Conservation (phyloP, 1,284 basidiomycete genomes). For the Tetrapyrgos nigripes region DNA sequence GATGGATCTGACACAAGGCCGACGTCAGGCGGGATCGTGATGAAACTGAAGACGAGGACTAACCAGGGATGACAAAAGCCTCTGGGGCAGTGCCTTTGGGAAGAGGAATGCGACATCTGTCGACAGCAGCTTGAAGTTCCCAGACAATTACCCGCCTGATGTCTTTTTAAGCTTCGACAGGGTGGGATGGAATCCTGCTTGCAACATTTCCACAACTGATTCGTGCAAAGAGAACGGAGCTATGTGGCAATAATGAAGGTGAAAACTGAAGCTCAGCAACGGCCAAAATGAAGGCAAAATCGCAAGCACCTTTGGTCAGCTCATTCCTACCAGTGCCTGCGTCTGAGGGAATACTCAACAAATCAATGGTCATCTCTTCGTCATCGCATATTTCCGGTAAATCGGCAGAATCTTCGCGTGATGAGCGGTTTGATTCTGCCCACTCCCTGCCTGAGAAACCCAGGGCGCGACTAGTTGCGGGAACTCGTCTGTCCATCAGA, state of each 20-base stretch:
- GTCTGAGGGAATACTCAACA: too few species aligned
- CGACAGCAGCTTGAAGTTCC: constrained; percentile 52
- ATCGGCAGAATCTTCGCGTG: too few species aligned
- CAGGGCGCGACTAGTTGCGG: constrained; percentile 56
- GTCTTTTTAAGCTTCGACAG: constrained; percentile 44
- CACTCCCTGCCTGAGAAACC: constrained; percentile 53
- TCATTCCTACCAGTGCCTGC: neutral
- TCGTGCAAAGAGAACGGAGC: constrained; percentile 54
- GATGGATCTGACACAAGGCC: constrained; percentile 51
- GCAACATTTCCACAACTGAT: constrained; percentile 56
- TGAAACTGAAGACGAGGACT: constrained; percentile 4
- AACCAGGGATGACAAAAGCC: constrained; percentile 71
- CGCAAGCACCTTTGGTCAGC: constrained; percentile 38
- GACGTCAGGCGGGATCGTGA: constrained; percentile 5
- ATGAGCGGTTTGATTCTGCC: too few species aligned
- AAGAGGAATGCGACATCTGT: constrained; percentile 63
- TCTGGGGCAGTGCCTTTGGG: constrained; percentile 53
- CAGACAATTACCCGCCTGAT: constrained; percentile 50
- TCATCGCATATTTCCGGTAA: too few species aligned
- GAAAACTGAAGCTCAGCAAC: too few species aligned
- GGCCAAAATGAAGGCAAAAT: constrained; percentile 10
- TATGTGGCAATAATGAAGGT: constrained; percentile 22
- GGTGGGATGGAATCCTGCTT: constrained; percentile 66
- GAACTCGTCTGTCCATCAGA: constrained; percentile 52
- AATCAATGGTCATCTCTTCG: too few species aligned